Evolutionary conservation across 139 green algal species (phyloP).

Genomic region (Chlamydomonas incerta): DNA sequence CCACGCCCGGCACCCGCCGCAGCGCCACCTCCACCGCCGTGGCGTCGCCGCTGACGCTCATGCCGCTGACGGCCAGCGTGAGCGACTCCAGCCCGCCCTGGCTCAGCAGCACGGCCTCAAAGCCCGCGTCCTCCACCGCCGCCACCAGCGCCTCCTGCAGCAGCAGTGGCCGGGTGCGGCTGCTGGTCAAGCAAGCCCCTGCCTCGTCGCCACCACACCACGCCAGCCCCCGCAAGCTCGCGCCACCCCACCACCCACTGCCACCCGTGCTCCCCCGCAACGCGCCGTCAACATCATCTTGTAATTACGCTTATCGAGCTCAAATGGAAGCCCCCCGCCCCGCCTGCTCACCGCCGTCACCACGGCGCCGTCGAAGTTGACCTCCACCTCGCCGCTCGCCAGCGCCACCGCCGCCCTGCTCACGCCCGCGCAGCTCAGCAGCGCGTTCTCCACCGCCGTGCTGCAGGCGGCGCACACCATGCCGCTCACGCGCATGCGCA

Average conservation of each 20-base stretch:
- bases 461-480: slow-evolving; percentile 89
- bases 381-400: slow-evolving; percentile 58
- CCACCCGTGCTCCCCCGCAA: too few relatives aligned
- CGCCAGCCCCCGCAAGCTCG: background rate
- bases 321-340: slow-evolving; percentile 44
- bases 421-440: slow-evolving; percentile 75
- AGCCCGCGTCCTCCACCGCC: slow-evolving; percentile 84
- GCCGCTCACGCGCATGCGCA: slow-evolving; percentile 64
- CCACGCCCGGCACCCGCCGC: slow-evolving; percentile 66
- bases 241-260: background rate
- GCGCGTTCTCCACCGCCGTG: slow-evolving; percentile 67
- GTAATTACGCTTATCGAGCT: too few relatives aligned
- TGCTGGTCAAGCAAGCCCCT: too few relatives aligned
- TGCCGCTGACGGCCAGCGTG: slow-evolving; percentile 60
- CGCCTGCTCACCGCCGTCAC: slow-evolving; percentile 55
- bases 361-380: slow-evolving; percentile 53
- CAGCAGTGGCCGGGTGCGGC: too few relatives aligned
- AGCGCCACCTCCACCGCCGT: slow-evolving; percentile 74
- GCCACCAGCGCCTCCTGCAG: slow-evolving; percentile 59
- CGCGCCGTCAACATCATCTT: too few relatives aligned
- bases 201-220: slow-evolving; percentile 1
- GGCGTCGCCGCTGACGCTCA: slow-evolving; percentile 75
- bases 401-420: slow-evolving; percentile 63
- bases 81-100: slow-evolving; percentile 23
- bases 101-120: slow-evolving; percentile 69